phyloP scores from a whole-genome alignment of 495 filamentous ascomycete species.

The Amphirosellinia nigrospora region DNA sequence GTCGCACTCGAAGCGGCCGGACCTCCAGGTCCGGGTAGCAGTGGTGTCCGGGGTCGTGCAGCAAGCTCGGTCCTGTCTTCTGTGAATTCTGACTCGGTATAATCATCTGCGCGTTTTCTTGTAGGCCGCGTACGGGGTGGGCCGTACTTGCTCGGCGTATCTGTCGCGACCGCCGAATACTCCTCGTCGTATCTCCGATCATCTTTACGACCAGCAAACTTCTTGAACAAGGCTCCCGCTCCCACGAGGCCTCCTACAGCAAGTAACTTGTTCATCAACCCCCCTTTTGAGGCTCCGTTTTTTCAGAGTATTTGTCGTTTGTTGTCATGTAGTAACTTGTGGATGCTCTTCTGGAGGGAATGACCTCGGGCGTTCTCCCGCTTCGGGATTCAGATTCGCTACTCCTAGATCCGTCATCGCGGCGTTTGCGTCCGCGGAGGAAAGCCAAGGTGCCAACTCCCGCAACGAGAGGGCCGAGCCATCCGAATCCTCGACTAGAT shows the following conservation, averaged over 20 bases:
- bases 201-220: conserved; percentile 64
- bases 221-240: conserved; percentile 68
- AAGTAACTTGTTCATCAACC: conserved; percentile 69
- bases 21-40: conserved; percentile 49
- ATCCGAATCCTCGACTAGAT: conserved; percentile 54
- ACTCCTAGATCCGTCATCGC: conserved; percentile 42
- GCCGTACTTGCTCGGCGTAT: conserved; percentile 55
- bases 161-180: conserved; percentile 59
- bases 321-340: conserved; percentile 62
- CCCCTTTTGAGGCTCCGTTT: conserved; percentile 47
- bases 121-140: conserved; percentile 40
- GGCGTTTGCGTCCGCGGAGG: conserved; percentile 51
- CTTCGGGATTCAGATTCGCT: conserved; percentile 42
- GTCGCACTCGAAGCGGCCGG: conserved; percentile 46
- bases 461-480: conserved; percentile 58
- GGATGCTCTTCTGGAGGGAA: conserved; percentile 53
- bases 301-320: conserved; percentile 66
- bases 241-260: conserved; percentile 71
- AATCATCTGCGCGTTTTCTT: conserved; percentile 39
- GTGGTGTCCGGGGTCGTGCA: conserved; percentile 43
- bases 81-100: conserved; percentile 54
- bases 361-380: conserved; percentile 50
- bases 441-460: conserved; percentile 68
- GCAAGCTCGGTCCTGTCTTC: conserved; percentile 51
- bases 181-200: conserved; percentile 64